A percentile compares a stretch with the other conserved stretches of the same genome.
These are phyloP conservation scores for Amauroascus niger DNA, from an alignment of 2,329 filamentous ascomycete genomes.

Conservation along the genomic window DNA sequence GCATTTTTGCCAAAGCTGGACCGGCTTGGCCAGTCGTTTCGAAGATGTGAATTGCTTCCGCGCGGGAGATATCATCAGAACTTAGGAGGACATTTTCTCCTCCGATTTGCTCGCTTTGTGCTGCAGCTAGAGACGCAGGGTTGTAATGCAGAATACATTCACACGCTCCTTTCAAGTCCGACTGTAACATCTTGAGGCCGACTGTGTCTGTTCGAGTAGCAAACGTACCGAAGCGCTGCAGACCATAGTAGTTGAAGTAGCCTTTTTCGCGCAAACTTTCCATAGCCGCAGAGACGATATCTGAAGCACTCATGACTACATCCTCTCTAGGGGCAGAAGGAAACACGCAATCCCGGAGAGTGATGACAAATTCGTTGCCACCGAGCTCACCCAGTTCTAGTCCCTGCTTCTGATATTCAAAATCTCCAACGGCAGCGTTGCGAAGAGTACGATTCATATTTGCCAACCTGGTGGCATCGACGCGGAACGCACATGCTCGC, in stretches of 20 bases:
- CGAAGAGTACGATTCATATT: constrained; percentile 52
- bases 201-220: constrained; percentile 74
- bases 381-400: constrained; percentile 73
- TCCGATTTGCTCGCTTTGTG: constrained; percentile 39
- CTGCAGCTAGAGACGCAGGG: constrained; percentile 49
- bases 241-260: constrained; percentile 95
- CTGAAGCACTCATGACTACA: constrained; percentile 34
- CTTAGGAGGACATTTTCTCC: constrained; percentile 43
- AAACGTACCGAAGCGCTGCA: constrained; percentile 94
- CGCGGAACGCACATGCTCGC: constrained; percentile 58
- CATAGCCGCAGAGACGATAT: constrained; percentile 48
- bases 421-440: constrained; percentile 63
- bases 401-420: constrained; percentile 60
- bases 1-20: constrained; percentile 58
- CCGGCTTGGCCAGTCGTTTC: constrained; percentile 49
- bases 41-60: constrained; percentile 69
- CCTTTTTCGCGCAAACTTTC: constrained; percentile 60
- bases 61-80: constrained; percentile 68
- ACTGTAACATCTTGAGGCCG: constrained; percentile 72
- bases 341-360: constrained; percentile 73
- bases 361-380: constrained; percentile 90
- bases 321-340: constrained; percentile 33
- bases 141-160: constrained; percentile 67
- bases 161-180: constrained; percentile 70
- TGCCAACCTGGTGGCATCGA: constrained; percentile 54